Percentiles rank a stretch among this genome's conserved stretches.
These are phyloP conservation scores for Boehmeria nivea DNA, from an alignment of 306 rosid genomes.

Conservation along the genomic window DNA sequence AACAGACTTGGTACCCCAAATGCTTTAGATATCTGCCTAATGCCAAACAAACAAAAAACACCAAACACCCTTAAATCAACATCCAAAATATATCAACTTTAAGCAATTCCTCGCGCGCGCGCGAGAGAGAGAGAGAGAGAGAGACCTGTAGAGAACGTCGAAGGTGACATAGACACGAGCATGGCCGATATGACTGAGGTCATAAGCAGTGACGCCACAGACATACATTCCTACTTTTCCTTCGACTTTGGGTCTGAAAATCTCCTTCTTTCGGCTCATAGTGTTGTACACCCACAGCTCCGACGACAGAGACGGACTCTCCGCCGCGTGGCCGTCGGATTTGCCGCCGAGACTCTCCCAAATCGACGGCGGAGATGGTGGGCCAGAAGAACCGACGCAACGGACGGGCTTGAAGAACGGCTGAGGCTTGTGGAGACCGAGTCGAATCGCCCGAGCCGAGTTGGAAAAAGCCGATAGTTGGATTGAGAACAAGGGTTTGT, in stretches of 20 bases:
- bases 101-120: neutral
- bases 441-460: slow-evolving; percentile 29
- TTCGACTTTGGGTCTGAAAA: slow-evolving; percentile 64
- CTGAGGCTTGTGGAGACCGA: slow-evolving; percentile 16
- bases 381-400: slow-evolving; percentile 28
- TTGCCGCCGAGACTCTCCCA: slow-evolving; percentile 11
- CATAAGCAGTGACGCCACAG: slow-evolving; percentile 94
- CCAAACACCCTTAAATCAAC: slow-evolving; percentile 8
- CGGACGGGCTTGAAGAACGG: slow-evolving; percentile 23
- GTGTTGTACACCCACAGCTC: slow-evolving; percentile 82
- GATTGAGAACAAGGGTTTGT: slow-evolving; percentile 43
- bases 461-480: slow-evolving; percentile 8
- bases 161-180: slow-evolving; percentile 95
- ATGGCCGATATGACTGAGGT: slow-evolving; percentile 94
- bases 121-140: slow-evolving; percentile 9
- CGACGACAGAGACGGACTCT: slow-evolving; percentile 17
- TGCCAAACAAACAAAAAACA: slow-evolving; percentile 30
- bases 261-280: slow-evolving; percentile 60
- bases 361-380: slow-evolving; percentile 36
- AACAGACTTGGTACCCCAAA: slow-evolving; percentile 71
- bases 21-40: slow-evolving; percentile 92
- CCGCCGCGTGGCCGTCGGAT: slow-evolving; percentile 10
- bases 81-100: neutral
- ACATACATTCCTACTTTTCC: slow-evolving; percentile 90
- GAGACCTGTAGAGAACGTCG: slow-evolving; percentile 85